Base-by-base conservation (phyloP, 441 rosid genomes). In the Euphorbia corollata region DNA sequence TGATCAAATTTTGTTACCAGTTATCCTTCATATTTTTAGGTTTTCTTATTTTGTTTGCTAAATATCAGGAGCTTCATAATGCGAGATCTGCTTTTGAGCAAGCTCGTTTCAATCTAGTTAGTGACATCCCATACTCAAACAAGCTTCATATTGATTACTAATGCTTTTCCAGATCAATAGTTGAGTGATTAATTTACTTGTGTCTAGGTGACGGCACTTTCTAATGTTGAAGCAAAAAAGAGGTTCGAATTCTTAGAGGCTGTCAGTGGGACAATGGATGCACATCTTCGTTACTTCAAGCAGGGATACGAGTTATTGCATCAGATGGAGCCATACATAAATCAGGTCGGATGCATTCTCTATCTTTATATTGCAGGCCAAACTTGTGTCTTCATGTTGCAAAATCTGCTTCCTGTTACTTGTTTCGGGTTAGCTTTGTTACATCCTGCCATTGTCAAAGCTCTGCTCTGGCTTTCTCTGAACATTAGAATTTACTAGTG, bases 321-420 rank as follows among this genome's bases (percentile, higher is more conserved):
- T 84, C 99, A 92, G 80, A 95, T 95, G 99, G 99, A 95, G 80
- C 98, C 99, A 41, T 95, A 89, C 71, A 95, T 95, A 66, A 87
- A 85, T 80, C 99, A 95, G 99, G 99, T 90, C 55, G 43, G 82
- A 43, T 71, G 47, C 67, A 27, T n/a, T 43, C 27, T 5, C 38
- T 39, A 5, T 63, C 41, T 34, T 41, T 39, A 19, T 59, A 16
- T 48, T 68, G 34, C 7, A 51, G 16, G 34, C 5, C 0, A 30
- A 41, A 12, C 20, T 58, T 62, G 38, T 32, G 22, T 61, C 58
- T 22, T 63, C 12, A 27, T 60, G 24, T 61, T 68, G 15, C 47
- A 48, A 39, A n/a, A 62, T 45, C 16, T 45, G 20, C 19, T 11
- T 61, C 59, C 68, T 30, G 38, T 65, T 45, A 36, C 48, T 66